Evolutionary conservation across 495 filamentous ascomycete genomes (phyloP).

Genomic region (Penicillium bovifimosum): DNA sequence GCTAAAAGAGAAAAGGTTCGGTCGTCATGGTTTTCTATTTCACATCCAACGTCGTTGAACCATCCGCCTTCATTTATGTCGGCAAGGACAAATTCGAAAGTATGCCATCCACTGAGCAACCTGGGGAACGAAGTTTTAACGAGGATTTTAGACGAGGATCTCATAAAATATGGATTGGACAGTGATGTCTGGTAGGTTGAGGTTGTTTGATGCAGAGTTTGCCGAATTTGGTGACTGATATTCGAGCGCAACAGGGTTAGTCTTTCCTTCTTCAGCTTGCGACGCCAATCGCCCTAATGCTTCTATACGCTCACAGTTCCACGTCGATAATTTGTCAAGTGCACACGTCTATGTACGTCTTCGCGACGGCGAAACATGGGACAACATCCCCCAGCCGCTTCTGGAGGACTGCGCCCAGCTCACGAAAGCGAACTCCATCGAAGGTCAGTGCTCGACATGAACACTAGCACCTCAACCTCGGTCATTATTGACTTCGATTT

Average conservation of each 20-base stretch:
- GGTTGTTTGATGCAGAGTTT: slow-evolving; percentile 9
- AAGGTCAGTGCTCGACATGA: slow-evolving; percentile 50
- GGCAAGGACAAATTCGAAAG: slow-evolving; percentile 99
- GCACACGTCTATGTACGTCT: slow-evolving; percentile 93
- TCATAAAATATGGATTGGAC: slow-evolving; percentile 89
- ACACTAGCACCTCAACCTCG: not conserved
- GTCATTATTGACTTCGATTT: slow-evolving; percentile 1
- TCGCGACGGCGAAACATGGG: slow-evolving; percentile 77
- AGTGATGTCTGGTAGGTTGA: slow-evolving; percentile 84
- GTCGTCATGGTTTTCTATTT: slow-evolving; percentile 89
- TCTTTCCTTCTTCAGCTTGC: slow-evolving; percentile 7
- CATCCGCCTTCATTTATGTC: slow-evolving; percentile 82
- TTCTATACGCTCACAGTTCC: slow-evolving; percentile 56
- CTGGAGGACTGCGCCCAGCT: slow-evolving; percentile 86
- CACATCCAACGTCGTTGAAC: slow-evolving; percentile 71
- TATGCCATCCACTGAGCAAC: slow-evolving; percentile 38
- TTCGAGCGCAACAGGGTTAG: slow-evolving; percentile 32
- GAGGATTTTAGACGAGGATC: slow-evolving; percentile 71
- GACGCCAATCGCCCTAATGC: slow-evolving; percentile 17
- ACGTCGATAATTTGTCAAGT: slow-evolving; percentile 94
- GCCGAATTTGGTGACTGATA: slow-evolving; percentile 3
- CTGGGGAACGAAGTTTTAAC: slow-evolving; percentile 18
- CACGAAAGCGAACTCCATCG: slow-evolving; percentile 98
- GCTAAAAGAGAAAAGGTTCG: not conserved
- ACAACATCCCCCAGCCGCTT: slow-evolving; percentile 67